A percentile compares a stretch with the other conserved stretches of the same genome.
Evolutionary conservation across 306 rosid species (phyloP).

Genomic region (Cucumis hystrix): DNA sequence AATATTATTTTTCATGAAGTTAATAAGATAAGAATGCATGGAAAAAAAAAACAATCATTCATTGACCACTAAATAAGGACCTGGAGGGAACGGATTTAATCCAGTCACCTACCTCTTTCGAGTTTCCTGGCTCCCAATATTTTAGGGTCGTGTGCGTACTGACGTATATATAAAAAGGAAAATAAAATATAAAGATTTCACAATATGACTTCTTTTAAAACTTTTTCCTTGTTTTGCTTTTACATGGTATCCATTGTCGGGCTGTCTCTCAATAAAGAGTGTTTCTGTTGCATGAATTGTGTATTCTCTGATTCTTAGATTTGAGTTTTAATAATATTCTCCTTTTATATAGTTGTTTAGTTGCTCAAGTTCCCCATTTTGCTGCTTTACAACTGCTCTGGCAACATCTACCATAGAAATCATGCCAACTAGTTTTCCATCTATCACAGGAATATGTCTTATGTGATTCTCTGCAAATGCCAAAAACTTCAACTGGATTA

Average conservation of each 20-base stretch:
- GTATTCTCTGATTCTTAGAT: background rate
- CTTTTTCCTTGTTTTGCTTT: background rate
- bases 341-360: conserved; percentile 63
- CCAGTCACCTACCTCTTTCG: background rate
- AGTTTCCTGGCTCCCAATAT: background rate
- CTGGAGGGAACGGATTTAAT: background rate
- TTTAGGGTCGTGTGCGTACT: background rate
- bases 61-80: background rate
- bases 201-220: background rate
- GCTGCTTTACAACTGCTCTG: conserved; percentile 68
- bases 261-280: background rate
- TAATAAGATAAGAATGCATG: background rate
- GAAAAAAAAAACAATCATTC: too few relatives aligned
- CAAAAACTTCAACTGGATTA: background rate
- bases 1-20: background rate
- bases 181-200: background rate
- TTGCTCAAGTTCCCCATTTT: conserved; percentile 59
- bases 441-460: conserved; percentile 77
- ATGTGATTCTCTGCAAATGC: conserved; percentile 41
- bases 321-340: conserved; percentile 33
- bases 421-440: conserved; percentile 80
- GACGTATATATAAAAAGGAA: background rate
- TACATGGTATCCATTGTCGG: background rate
- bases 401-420: conserved; percentile 82
- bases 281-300: background rate